These are phyloP conservation scores for Blastobotrys illinoisensis DNA, from an alignment of 1,139 yeast species.

Conservation along the genomic window DNA sequence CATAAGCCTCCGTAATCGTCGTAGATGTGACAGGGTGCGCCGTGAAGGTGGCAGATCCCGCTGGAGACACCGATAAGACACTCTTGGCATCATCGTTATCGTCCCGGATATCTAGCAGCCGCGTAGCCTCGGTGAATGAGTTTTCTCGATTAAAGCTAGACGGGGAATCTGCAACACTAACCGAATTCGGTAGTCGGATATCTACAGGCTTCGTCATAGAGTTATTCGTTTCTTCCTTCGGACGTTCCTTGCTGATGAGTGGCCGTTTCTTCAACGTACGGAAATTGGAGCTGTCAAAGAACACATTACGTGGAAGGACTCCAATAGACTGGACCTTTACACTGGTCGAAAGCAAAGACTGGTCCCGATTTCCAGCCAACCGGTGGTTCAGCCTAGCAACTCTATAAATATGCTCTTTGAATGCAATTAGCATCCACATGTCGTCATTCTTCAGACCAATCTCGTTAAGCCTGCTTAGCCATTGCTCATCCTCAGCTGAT, in stretches of 20 bases:
- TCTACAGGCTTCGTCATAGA: background rate
- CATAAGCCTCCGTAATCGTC: slow-evolving; percentile 26
- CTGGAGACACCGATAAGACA: background rate
- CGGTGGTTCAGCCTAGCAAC: slow-evolving; percentile 40
- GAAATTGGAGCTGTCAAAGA: slow-evolving; percentile 44
- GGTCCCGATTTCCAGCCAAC: background rate
- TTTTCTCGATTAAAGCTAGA: background rate
- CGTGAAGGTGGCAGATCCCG: slow-evolving; percentile 6
- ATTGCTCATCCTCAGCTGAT: slow-evolving; percentile 59
- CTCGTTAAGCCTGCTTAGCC: slow-evolving; percentile 63
- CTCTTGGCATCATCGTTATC: background rate
- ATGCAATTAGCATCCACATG: slow-evolving; percentile 63
- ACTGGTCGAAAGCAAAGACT: background rate
- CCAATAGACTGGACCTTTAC: slow-evolving; percentile 33
- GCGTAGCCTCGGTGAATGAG: slow-evolving; percentile 1
- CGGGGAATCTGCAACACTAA: background rate
- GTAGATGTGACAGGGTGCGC: slow-evolving; percentile 24
- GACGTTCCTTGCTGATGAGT: background rate
- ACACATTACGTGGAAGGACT: slow-evolving; percentile 56
- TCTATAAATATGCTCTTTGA: slow-evolving; percentile 63
- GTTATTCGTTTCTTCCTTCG: background rate
- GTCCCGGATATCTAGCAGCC: slow-evolving; percentile 3
- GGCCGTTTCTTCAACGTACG: background rate
- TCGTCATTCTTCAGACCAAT: slow-evolving; percentile 69
- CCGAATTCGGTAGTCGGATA: background rate